Percentiles rank a stretch among this genome's conserved stretches.
phyloP scores from a whole-genome alignment of 164 flowering plant species.

The Aristolochia californica region DNA sequence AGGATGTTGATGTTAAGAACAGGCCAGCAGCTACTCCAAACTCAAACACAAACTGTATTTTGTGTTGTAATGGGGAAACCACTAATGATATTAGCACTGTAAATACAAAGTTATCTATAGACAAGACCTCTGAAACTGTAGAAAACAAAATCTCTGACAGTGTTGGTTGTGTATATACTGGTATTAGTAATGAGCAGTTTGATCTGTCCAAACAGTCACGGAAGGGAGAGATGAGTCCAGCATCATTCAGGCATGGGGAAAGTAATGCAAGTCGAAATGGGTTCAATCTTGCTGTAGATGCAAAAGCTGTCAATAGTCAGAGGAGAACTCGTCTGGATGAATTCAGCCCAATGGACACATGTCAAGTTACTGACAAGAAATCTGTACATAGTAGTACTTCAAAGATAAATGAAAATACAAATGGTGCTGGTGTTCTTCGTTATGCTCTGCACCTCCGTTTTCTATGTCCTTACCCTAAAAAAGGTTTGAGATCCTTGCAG shows the following conservation, averaged over 20 bases:
- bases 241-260: slow-evolving; percentile 9
- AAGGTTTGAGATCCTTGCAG: slow-evolving; percentile 36
- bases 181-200: slow-evolving; percentile 8
- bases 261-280: slow-evolving; percentile 3
- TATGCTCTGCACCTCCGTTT: slow-evolving; percentile 94
- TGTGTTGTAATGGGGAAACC: slow-evolving; percentile 9
- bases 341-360: slow-evolving; percentile 11
- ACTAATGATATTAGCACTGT: slow-evolving; percentile 7
- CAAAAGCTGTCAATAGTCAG: slow-evolving; percentile 3
- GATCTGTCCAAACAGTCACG: slow-evolving; percentile 11
- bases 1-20: slow-evolving; percentile 17
- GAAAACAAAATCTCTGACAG: slow-evolving; percentile 17
- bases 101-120: slow-evolving; percentile 8
- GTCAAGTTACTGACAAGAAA: slow-evolving; percentile 24
- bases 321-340: slow-evolving; percentile 13
- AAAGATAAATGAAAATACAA: slow-evolving; percentile 37
- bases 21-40: slow-evolving; percentile 9
- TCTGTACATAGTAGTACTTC: slow-evolving; percentile 24
- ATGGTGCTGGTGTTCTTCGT: slow-evolving; percentile 61
- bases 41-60: slow-evolving; percentile 10
- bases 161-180: slow-evolving; percentile 12
- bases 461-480: slow-evolving; percentile 53
- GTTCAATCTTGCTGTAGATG: slow-evolving; percentile 1
- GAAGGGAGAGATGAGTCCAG: slow-evolving; percentile 2
- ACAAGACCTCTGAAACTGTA: slow-evolving; percentile 10